phyloP scores from a whole-genome alignment of 1,139 yeast genomes.

The Zygosaccharomyces sapae region DNA sequence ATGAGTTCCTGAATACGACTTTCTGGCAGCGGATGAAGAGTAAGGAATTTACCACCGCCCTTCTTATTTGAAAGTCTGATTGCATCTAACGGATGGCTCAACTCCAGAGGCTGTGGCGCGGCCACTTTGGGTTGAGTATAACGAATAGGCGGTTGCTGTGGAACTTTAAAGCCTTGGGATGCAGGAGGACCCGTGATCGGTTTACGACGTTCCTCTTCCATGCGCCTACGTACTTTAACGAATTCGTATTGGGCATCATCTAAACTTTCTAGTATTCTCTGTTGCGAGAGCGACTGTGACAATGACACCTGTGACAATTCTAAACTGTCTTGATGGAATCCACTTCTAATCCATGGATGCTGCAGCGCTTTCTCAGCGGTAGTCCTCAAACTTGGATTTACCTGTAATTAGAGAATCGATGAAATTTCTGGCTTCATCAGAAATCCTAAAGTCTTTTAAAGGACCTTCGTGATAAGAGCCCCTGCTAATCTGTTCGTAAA shows the following conservation, averaged over 20 bases:
- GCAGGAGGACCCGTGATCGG: not conserved
- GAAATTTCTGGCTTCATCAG: conserved; percentile 64
- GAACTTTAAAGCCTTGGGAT: conserved; percentile 36
- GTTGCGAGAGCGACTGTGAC: conserved; percentile 70
- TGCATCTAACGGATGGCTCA: conserved; percentile 12
- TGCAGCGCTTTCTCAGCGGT: conserved; percentile 68
- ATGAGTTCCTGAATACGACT: conserved; percentile 47
- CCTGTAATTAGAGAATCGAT: conserved; percentile 61
- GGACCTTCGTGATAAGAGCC: conserved; percentile 84
- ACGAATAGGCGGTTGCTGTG: conserved; percentile 34
- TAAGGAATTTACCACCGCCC: conserved; percentile 49
- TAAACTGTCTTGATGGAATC: conserved; percentile 11
- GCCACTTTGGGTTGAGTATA: conserved; percentile 29
- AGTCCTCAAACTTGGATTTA: conserved; percentile 65
- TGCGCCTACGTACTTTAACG: conserved; percentile 40
- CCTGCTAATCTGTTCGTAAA: conserved; percentile 73
- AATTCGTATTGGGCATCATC: conserved; percentile 35
- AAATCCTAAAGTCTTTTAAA: conserved; percentile 60
- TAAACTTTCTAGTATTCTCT: conserved; percentile 51
- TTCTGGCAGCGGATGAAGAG: conserved; percentile 43
- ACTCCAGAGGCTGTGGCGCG: conserved; percentile 15
- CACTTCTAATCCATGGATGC: conserved; percentile 51
- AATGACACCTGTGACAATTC: conserved; percentile 48
- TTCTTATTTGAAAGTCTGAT: conserved; percentile 15
- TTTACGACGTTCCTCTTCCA: conserved; percentile 27